Conservation (phyloP, 2,329 filamentous ascomycete genomes). For the Stagonosporopsis rhizophila region DNA sequence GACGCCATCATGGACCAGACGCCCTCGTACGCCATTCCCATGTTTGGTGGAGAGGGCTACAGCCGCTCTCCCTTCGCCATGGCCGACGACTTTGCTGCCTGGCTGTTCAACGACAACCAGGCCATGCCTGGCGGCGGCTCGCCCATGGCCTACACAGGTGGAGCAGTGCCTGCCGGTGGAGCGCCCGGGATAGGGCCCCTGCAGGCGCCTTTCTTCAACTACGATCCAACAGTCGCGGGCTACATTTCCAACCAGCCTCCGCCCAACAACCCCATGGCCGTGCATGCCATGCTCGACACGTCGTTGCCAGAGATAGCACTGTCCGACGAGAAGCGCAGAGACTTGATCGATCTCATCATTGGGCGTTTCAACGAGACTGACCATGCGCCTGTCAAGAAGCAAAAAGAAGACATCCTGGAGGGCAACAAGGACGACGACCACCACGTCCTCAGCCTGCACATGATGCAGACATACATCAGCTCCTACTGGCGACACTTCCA, state of each 20-base stretch:
- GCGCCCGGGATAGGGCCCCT: slow-evolving; percentile 52
- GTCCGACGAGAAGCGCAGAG: slow-evolving; percentile 85
- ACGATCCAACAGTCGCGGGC: slow-evolving; percentile 57
- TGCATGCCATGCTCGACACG: slow-evolving; percentile 83
- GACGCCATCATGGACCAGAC: slow-evolving; percentile 54
- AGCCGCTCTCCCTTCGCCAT: slow-evolving; percentile 88
- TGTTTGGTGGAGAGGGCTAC: slow-evolving; percentile 84
- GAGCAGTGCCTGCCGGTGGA: slow-evolving; percentile 48
- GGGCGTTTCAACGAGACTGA: slow-evolving; percentile 82
- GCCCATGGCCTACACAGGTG: slow-evolving; percentile 47
- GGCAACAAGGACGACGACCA: slow-evolving; percentile 72
- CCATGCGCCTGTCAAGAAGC: slow-evolving; percentile 73
- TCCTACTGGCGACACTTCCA: slow-evolving; percentile 97
- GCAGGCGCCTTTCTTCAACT: slow-evolving; percentile 59
- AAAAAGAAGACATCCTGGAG: slow-evolving; percentile 78
- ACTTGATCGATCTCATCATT: slow-evolving; percentile 82
- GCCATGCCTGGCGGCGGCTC: slow-evolving; percentile 50
- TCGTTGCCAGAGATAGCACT: slow-evolving; percentile 79
- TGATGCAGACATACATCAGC: slow-evolving; percentile 90
- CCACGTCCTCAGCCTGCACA: slow-evolving; percentile 79
- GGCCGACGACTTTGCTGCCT: slow-evolving; percentile 86
- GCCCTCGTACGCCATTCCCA: slow-evolving; percentile 72
- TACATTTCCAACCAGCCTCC: slow-evolving; percentile 59
- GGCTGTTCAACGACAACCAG: slow-evolving; percentile 76
- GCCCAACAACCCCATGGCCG: slow-evolving; percentile 84